Base-by-base conservation (phyloP, 768 basidiomycete genomes). In the Pulveroboletus frians region DNA sequence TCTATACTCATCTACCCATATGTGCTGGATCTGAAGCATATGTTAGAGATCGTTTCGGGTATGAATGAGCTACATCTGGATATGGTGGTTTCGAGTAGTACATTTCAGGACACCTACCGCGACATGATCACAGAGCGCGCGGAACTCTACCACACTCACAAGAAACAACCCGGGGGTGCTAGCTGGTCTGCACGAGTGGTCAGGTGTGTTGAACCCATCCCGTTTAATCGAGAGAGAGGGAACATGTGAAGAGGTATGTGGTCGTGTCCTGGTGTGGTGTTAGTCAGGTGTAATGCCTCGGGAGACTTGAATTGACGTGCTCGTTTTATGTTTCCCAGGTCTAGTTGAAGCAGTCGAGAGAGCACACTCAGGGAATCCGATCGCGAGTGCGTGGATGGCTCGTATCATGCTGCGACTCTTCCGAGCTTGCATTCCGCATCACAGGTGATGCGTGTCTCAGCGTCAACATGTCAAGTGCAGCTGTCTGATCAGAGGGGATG, bases 51-150 rank as follows among this genome's bases (percentile, higher is more conserved):
- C 68, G 97, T 99, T 56, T 97, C 93, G 27, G 96, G 96, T 18
- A 99, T 99, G 96, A 96, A 96, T 20, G 96, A 99, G 68, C 81
- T 99, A 14, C 96, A 99, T 65, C 80, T 99, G 18, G 96, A 99
- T 47, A 90, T 92, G 17, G 84, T 90, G 37, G 96, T 92, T 62
- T 77, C 83, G 14, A 97, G 95, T 7, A 94, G 95, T 51, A 94
- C 93, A 68, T 96, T 96, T 11, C 87, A 88, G 18, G 96, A 98
- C 40, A 92, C 93, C 4, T 99, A 92, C 78, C 83, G 94, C 40
- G 96, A 99, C 72, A 93, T 95, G 2, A 83, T 97, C 63, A 88
- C 88, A 2, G 76, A 85, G 47, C 79, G 81, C 20, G 81, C 87
- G 2, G 78, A 85, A 39, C 98, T 97, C 72, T 75, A 77, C 51